Conservation (phyloP, 2,329 filamentous ascomycete genomes). For the Microcera coccophila region DNA sequence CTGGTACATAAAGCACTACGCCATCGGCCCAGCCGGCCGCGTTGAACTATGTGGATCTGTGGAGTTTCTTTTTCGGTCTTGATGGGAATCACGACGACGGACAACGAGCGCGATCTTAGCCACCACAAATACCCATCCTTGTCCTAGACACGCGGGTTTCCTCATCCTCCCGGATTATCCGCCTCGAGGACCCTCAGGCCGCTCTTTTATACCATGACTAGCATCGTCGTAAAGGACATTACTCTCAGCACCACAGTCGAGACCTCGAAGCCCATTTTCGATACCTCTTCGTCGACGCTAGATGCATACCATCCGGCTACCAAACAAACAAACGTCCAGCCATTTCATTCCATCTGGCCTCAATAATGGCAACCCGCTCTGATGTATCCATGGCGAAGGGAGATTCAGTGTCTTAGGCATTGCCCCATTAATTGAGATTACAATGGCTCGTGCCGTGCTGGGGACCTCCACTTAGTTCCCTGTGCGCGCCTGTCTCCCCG, state of each 20-base stretch:
- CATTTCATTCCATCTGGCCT: constrained; percentile 3
- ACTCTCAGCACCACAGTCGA: not conserved
- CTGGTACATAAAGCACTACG: not conserved
- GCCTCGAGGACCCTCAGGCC: not conserved
- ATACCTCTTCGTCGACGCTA: not conserved
- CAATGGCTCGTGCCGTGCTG: constrained; percentile 18
- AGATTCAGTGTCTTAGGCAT: not conserved
- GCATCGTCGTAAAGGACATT: not conserved
- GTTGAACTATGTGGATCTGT: not conserved
- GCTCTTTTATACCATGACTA: not conserved
- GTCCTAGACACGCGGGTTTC: constrained; percentile 8
- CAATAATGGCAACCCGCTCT: constrained; percentile 1
- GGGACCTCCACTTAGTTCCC: constrained; percentile 2
- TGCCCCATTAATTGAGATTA: constrained; percentile 15
- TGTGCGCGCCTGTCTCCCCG: not conserved
- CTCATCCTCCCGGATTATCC: constrained; percentile 11
- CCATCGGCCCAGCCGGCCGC: not conserved
- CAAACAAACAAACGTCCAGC: not conserved
- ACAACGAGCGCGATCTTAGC: not conserved
- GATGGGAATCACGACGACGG: too few species aligned
- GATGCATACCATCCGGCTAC: not conserved
- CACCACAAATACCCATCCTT: not conserved
- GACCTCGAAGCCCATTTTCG: not conserved
- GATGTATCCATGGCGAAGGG: not conserved
- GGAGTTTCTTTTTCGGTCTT: too few species aligned